Evolutionary conservation across 768 basidiomycete genomes (phyloP), one percentile per base, ranked within the genome.

Genomic region (Hygrophoropsis aurantiaca): DNA sequence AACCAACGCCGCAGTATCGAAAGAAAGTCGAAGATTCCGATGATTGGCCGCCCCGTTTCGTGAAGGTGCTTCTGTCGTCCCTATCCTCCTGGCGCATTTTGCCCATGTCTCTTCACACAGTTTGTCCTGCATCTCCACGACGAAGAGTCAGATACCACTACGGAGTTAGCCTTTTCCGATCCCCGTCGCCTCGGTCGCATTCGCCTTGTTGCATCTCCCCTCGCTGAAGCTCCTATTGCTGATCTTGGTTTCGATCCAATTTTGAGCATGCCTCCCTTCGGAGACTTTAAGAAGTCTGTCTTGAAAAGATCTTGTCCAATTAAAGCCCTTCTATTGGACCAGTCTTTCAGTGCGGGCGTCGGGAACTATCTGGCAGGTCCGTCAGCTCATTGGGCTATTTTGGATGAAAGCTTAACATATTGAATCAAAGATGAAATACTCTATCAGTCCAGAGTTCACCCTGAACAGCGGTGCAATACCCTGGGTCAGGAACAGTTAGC

Each of bases 341-440:
- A 90, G 60, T 79, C 83, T 0, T 90, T 90, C 68, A 85, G 79
- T 51, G 87, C 87, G 10, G 89, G 89, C 1, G 79, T 91, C 9
- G 85, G 89, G 3, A 91, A 90, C 60, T 90, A 87, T 84, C 79
- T 90, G 16, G 87, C 88, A 56, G 86, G 85, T 81, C 58, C 42
- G 34, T 50, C 39, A 36, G 49, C 46, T 23, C 24, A 35, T 26
- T 6, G 8, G 41, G 7, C 7, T 16, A 38, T n/a, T 41, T 46
- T 47, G 33, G 35, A 51, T 37, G 43, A 34, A 20, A 27, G 20
- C 20, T n/a, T 33, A 26, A 30, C 24, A 37, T 23, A 25, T 1
- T 15, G 25, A 15, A 21, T 41, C 42, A 34, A 48, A 82, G 83
- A 87, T 59, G 84, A 88, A 65, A 79, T 90, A 38, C 61, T 90